These are phyloP conservation scores for Penicillium antarcticum DNA, from an alignment of 495 filamentous ascomycete species.

Conservation along the genomic window DNA sequence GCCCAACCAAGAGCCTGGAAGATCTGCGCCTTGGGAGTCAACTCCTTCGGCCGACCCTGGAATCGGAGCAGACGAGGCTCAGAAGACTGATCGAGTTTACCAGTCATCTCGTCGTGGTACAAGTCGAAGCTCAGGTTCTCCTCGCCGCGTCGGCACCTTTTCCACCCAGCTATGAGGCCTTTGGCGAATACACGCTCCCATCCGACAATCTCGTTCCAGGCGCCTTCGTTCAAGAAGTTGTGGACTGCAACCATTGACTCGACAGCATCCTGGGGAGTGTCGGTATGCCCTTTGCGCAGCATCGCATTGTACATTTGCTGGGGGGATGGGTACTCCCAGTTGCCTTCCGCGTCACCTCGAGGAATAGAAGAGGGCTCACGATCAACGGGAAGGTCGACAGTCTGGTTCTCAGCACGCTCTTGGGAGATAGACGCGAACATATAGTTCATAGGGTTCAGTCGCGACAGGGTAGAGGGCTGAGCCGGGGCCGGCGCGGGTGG, in stretches of 20 bases:
- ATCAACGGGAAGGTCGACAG: slow-evolving; percentile 65
- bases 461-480: slow-evolving; percentile 55
- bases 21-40: slow-evolving; percentile 85
- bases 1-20: slow-evolving; percentile 72
- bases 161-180: slow-evolving; percentile 70
- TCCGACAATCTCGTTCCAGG: slow-evolving; percentile 87
- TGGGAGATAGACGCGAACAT: slow-evolving; percentile 89
- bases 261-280: slow-evolving; percentile 90
- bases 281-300: slow-evolving; percentile 89
- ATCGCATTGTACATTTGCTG: slow-evolving; percentile 99
- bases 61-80: slow-evolving; percentile 77
- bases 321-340: slow-evolving; percentile 97
- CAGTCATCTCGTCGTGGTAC: slow-evolving; percentile 34
- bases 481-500: slow-evolving; percentile 22
- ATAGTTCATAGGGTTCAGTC: slow-evolving; percentile 90
- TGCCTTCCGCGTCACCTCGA: slow-evolving; percentile 64
- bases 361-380: slow-evolving; percentile 87
- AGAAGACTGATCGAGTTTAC: slow-evolving; percentile 36
- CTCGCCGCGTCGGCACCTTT: slow-evolving; percentile 71
- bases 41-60: slow-evolving; percentile 80
- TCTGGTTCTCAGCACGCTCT: slow-evolving; percentile 67
- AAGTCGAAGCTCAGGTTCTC: slow-evolving; percentile 46
- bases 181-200: slow-evolving; percentile 85
- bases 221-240: slow-evolving; percentile 97
- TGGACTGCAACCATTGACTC: slow-evolving; percentile 96